phyloP scores from a whole-genome alignment of 2,329 filamentous ascomycete species.

The Eutypa lata region DNA sequence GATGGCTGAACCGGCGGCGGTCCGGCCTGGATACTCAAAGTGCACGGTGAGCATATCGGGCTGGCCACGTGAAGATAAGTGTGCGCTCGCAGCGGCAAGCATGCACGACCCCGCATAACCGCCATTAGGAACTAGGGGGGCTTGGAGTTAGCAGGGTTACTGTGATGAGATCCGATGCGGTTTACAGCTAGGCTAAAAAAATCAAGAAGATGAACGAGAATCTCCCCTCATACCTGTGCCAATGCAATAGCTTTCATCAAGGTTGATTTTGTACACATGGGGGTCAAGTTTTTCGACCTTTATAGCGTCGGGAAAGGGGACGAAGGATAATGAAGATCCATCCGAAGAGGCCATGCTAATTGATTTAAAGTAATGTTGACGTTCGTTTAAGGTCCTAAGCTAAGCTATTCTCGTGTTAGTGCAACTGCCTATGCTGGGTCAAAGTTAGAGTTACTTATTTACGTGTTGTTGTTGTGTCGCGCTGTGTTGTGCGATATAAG shows the following conservation, averaged over 20 bases:
- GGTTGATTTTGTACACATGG: slow-evolving; percentile 20
- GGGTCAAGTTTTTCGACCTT: slow-evolving; percentile 18
- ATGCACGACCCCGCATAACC: slow-evolving; percentile 22
- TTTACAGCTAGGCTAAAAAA: not conserved
- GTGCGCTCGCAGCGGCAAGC: slow-evolving; percentile 13
- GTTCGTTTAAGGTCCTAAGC: not conserved
- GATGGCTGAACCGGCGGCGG: slow-evolving; percentile 12
- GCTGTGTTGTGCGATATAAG: no score
- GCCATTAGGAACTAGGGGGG: slow-evolving; percentile 27
- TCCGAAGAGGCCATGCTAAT: not conserved
- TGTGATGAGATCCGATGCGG: no score
- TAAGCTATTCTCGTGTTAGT: not conserved
- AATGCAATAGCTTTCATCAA: slow-evolving; percentile 18
- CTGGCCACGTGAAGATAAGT: slow-evolving; percentile 14
- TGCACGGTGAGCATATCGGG: slow-evolving; percentile 12
- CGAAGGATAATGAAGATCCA: not conserved
- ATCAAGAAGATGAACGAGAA: no score
- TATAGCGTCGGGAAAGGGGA: slow-evolving; percentile 19
- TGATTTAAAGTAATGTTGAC: not conserved
- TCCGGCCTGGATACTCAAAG: slow-evolving; percentile 18
- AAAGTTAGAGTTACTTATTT: no score
- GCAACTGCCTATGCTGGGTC: no score
- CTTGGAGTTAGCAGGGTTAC: no score
- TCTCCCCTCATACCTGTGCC: slow-evolving; percentile 25
- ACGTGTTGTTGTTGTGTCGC: no score